These are phyloP conservation scores for Pachysolen tannophilus DNA, from an alignment of 805 yeast species.

Conservation along the genomic window DNA sequence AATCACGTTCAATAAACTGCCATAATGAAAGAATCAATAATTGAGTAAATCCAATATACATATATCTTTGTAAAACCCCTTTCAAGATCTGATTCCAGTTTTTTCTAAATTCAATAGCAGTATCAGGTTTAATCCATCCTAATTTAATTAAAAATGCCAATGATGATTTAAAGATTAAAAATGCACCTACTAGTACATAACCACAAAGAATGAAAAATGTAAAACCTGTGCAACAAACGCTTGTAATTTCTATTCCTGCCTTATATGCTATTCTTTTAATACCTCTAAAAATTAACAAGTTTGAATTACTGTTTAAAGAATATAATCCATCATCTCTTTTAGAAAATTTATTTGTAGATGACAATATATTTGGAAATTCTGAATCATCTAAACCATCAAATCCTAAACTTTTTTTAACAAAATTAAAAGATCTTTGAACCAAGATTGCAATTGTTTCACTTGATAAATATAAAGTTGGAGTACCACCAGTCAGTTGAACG, in stretches of 20 bases:
- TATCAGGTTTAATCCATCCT: constrained; percentile 41
- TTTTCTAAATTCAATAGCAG: constrained; percentile 40
- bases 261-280: constrained; percentile 75
- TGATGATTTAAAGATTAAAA: constrained; percentile 45
- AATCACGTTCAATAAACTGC: constrained; percentile 78
- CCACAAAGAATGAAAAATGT: constrained; percentile 78
- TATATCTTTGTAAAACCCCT: constrained; percentile 72
- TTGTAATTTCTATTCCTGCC: constrained; percentile 73
- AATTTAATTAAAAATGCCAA: constrained; percentile 38
- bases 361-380: no score
- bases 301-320: constrained; percentile 42
- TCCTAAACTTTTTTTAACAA: constrained; percentile 11
- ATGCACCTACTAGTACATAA: constrained; percentile 55
- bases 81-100: constrained; percentile 58
- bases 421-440: constrained; percentile 57
- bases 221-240: constrained; percentile 80
- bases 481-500: constrained; percentile 83
- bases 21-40: constrained; percentile 71
- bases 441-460: constrained; percentile 57
- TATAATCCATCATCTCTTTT: constrained; percentile 19
- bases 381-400: constrained; percentile 15
- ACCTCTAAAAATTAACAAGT: constrained; percentile 72
- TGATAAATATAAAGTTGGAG: constrained; percentile 61
- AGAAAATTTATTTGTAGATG: constrained; percentile 4
- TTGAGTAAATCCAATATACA: constrained; percentile 82